Base-by-base conservation (phyloP, 495 filamentous ascomycete genomes). In the Sphaerosporella brunnea region DNA sequence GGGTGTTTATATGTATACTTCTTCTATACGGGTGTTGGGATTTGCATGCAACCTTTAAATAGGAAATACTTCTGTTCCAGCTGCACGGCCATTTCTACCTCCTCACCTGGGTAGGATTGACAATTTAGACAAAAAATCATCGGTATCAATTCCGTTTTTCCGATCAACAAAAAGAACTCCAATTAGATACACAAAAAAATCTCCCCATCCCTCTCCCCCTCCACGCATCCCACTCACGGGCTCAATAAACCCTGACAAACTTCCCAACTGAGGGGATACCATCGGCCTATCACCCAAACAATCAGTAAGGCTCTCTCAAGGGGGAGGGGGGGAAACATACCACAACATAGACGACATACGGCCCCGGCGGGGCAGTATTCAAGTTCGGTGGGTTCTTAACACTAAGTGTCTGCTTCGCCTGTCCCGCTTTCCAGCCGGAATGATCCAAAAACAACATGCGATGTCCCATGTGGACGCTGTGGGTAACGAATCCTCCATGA, bases 401-500 rank as follows among this genome's bases (percentile, higher is more conserved):
- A 1, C 52, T 68, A 37, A 79, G 21, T 0, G 51, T 63, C 56
- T 78, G 73, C 41, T 51, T 36, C 2, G 61, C 61, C 19, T 52
- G 53, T 8, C 67, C 69, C 2, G 65, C 42, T 16, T 26, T 40
- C 54, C 65, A 77, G n/a, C 68, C 69, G n/a, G 55, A 61, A 19
- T 56, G 62, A 45, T 77, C 73, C n/a, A 78, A 61, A 49, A 68
- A 65, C 21, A 71, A 45, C 67, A 76, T 72, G 2, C 75, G 71
- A 39, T 77, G 73, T 28, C 72, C 73, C 75, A 78, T 78, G 53
- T 78, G 75, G 25, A 78, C 53, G 21, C 64, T 68, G 53, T 78
- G 74, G 25, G 75, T 78, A 32, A 77, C 69, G 48, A 73, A 78
- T 5, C 73, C 75, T 34, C 73, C 72, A 55, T 77, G 67, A 58